These are phyloP conservation scores for Lichtheimia ornata DNA, from an alignment of 371 early-diverging fungal species.

Conservation along the genomic window DNA sequence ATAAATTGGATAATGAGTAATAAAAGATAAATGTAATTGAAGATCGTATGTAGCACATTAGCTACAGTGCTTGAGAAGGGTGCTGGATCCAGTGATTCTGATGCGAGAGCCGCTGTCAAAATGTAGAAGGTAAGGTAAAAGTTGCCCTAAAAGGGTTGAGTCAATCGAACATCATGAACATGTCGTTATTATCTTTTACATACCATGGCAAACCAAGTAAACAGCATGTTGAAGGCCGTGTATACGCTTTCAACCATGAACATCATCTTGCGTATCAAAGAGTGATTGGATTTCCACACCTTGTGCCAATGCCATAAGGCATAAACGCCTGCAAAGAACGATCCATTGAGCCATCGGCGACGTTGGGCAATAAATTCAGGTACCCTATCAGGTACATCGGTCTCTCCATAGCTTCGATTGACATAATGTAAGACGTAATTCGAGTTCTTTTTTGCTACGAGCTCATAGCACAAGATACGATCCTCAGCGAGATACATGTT, in stretches of 20 bases:
- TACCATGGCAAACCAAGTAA: slow-evolving; percentile 77
- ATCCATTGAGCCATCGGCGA: slow-evolving; percentile 94
- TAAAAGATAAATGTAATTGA: slow-evolving; percentile 62
- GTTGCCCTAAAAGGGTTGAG: slow-evolving; percentile 48
- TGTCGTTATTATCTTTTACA: slow-evolving; percentile 1
- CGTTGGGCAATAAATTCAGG: slow-evolving; percentile 91
- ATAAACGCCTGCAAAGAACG: slow-evolving; percentile 94
- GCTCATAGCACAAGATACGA: slow-evolving; percentile 87
- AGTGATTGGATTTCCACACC: slow-evolving; percentile 74
- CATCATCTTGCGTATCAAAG: slow-evolving; percentile 58
- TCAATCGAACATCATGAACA: no score
- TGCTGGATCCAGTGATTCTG: slow-evolving; percentile 11
- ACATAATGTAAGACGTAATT: slow-evolving; percentile 72
- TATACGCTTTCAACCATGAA: slow-evolving; percentile 73
- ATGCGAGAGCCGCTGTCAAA: slow-evolving; percentile 39
- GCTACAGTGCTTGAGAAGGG: slow-evolving; percentile 53
- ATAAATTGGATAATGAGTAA: slow-evolving; percentile 68
- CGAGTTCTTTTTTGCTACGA: slow-evolving; percentile 75
- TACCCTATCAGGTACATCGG: slow-evolving; percentile 85
- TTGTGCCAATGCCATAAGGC: slow-evolving; percentile 77
- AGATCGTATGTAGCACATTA: slow-evolving; percentile 45
- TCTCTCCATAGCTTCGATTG: slow-evolving; percentile 74
- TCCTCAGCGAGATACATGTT: slow-evolving; percentile 86
- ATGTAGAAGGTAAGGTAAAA: slow-evolving; percentile 77
- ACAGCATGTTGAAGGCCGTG: slow-evolving; percentile 68